Conservation (phyloP, 768 basidiomycete species). For the Pulveroboletus frians region DNA sequence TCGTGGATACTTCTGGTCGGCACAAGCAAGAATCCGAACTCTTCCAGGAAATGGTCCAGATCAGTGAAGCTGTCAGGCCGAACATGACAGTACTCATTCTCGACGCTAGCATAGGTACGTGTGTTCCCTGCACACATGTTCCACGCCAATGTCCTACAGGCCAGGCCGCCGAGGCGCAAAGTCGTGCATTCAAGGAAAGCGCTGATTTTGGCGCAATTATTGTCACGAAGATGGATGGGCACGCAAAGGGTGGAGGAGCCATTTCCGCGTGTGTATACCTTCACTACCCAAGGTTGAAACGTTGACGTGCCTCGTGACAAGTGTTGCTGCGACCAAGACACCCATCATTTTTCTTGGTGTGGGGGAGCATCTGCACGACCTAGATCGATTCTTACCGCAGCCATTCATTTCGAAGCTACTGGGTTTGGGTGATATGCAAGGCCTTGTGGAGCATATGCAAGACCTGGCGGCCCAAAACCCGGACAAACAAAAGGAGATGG, state of each 20-base stretch:
- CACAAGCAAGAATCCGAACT: constrained; percentile 97
- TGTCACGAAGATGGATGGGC: constrained; percentile 99
- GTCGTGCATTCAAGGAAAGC: constrained; percentile 94
- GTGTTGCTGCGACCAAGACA: constrained; percentile 97
- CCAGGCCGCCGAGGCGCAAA: constrained; percentile 96
- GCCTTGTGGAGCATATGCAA: constrained; percentile 98
- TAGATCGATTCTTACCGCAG: constrained; percentile 92
- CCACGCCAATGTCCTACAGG: constrained; percentile 39
- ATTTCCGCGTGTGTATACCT: constrained; percentile 83
- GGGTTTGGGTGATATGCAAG: constrained; percentile 94
- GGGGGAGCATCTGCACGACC: constrained; percentile 95
- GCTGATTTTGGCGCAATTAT: constrained; percentile 98
- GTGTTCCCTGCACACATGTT: neutral
- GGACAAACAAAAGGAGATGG: constrained; percentile 96
- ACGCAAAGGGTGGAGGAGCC: constrained; percentile 97
- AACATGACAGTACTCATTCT: constrained; percentile 95
- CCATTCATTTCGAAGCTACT: constrained; percentile 97
- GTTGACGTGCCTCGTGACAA: constrained; percentile 32
- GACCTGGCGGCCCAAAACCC: constrained; percentile 91
- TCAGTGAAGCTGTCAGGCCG: constrained; percentile 87
- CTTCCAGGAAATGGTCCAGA: constrained; percentile 98
- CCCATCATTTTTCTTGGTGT: constrained; percentile 98
- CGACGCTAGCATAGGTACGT: constrained; percentile 89
- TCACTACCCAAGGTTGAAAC: constrained; percentile 1
- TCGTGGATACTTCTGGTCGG: constrained; percentile 95